phyloP scores from a whole-genome alignment of 2,329 filamentous ascomycete species.

The Calonectria ilicicola region DNA sequence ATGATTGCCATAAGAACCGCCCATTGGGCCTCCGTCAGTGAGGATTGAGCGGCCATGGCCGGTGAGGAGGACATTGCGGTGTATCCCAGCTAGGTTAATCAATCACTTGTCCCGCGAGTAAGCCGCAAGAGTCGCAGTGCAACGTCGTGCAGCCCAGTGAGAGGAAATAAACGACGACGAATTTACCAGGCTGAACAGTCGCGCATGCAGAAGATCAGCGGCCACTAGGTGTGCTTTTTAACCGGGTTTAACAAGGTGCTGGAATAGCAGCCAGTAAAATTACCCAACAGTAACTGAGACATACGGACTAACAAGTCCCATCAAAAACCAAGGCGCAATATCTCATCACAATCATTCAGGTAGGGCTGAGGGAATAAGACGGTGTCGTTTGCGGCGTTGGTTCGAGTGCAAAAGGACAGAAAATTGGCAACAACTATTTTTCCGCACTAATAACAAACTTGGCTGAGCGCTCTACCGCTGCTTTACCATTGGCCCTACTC shows the following conservation, averaged over 20 bases:
- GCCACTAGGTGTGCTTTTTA: not conserved
- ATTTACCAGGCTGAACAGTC: not conserved
- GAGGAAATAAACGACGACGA: not conserved
- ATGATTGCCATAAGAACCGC: constrained; percentile 10
- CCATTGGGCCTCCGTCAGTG: constrained; percentile 4
- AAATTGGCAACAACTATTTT: not conserved
- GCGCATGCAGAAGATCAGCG: not conserved
- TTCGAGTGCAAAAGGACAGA: not conserved
- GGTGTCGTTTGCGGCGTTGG: no score
- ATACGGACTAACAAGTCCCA: not conserved
- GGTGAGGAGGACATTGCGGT: not conserved
- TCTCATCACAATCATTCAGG: not conserved
- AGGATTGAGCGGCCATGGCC: not conserved
- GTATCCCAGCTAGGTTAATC: not conserved
- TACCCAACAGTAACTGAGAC: not conserved
- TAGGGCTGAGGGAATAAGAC: not conserved
- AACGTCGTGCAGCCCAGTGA: not conserved
- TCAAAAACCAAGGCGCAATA: not conserved
- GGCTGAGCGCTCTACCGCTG: not conserved
- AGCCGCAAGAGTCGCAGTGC: not conserved
- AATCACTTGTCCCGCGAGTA: not conserved
- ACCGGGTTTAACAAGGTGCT: not conserved
- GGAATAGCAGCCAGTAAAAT: no score
- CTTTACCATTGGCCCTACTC: not conserved
- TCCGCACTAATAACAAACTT: not conserved